Evolutionary conservation across 2,329 filamentous ascomycete species (phyloP), one percentile per base, ranked within the genome.

Genomic region (Ceratocystis destructans): DNA sequence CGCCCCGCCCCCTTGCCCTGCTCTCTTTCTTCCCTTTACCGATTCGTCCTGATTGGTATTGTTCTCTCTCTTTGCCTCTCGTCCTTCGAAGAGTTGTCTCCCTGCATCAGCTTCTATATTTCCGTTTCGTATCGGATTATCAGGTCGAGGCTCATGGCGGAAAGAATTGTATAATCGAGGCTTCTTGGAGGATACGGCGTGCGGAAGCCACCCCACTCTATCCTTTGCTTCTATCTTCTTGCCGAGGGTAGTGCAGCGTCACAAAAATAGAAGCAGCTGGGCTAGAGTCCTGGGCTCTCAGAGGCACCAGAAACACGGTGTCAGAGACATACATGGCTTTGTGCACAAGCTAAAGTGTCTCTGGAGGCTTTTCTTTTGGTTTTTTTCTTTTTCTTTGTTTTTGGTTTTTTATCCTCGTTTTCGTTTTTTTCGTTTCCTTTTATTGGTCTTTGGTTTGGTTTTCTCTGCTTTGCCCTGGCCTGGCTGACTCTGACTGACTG

Each of bases 191-290:
- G 10, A 55, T 55, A 55, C 50, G 50, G 22, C 45, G 45, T 48
- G 45, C 45, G 17, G 17, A 5, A 17, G 7, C 17, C 20, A 20
- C 45, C 45, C 45, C 20, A n/a, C 45, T 48, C 20, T 7, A 7
- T 48, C 17, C 45, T 10, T 20, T 48, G 15, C n/a, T 8, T 17
- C 45, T 48, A 6, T 20, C 17, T 48, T 59, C 25, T 33, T 59
- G 28, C 53, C 53, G 53, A 59, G 53, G 53, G 25, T 59, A 17
- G 53, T 59, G 28, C 53, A 59, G 53, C 53, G n/a, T 37, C 20
- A 25, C 53, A 59, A 59, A 59, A 59, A 59, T 59, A 59, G 53
- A 25, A 59, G 53, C 53, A 31, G 53, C 53, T 31, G 53, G 28
- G 22, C 53, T 5, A 28, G 48, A 53, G 48, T 59, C 28, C 25